Conservation (phyloP, 495 filamentous ascomycete species). For the Tuber brumale region DNA sequence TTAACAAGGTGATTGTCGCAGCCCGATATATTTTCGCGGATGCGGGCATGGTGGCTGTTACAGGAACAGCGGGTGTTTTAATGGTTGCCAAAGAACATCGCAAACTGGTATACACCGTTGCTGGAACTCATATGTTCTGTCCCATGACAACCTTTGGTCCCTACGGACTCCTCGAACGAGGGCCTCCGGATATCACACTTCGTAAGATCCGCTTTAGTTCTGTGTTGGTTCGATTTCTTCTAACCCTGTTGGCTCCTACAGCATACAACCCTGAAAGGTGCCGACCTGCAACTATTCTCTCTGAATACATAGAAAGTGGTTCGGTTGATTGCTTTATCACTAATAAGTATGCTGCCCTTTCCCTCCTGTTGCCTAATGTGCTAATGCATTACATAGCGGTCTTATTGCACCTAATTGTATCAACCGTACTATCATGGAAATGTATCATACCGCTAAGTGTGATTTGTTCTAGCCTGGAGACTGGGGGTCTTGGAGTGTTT, state of each 20-base stretch:
- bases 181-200: conserved; percentile 9
- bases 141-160: conserved; percentile 31
- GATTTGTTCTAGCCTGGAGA: conserved; percentile 27
- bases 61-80: conserved; percentile 32
- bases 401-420: conserved; percentile 36
- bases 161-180: conserved; percentile 14
- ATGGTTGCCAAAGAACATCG: conserved; percentile 31
- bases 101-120: conserved; percentile 33
- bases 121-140: conserved; percentile 37
- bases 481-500: not conserved
- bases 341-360: conserved; percentile 29
- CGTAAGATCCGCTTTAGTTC: not conserved
- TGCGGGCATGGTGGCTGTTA: conserved; percentile 32
- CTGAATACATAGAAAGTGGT: not conserved
- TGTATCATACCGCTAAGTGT: conserved; percentile 40
- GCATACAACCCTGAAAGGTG: not conserved
- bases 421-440: conserved; percentile 36
- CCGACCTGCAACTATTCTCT: not conserved
- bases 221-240: not conserved
- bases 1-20: conserved; percentile 37
- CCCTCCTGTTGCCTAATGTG: not conserved
- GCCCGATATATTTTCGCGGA: conserved; percentile 39
- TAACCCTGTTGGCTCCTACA: not conserved
- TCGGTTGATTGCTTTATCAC: conserved; percentile 38
- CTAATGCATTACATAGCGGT: conserved; percentile 23